Percentiles rank a stretch among this genome's conserved stretches.
Conservation (phyloP, 768 basidiomycete species). For the Chalciporus pseudorubinellus region DNA sequence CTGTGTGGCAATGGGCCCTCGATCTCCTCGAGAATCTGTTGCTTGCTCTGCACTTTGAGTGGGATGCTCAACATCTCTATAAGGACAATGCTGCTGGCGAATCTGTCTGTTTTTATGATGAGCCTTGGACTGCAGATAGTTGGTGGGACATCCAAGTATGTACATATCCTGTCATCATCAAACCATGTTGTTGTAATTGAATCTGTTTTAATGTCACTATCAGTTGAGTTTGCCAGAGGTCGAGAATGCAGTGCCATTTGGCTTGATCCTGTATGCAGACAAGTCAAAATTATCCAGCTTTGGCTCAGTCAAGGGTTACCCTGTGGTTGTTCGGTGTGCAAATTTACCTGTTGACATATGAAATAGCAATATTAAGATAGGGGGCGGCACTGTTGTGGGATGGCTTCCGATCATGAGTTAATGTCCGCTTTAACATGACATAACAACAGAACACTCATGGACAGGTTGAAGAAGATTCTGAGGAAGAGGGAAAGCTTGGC, state of each 20-base stretch:
- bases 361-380: slow-evolving; percentile 34
- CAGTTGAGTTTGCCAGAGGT: slow-evolving; percentile 10
- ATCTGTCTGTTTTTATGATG: slow-evolving; percentile 34
- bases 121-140: slow-evolving; percentile 38
- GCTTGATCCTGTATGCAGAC: too few relatives aligned
- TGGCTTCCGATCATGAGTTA: slow-evolving; percentile 38
- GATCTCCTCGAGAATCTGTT: slow-evolving; percentile 28
- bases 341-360: slow-evolving; percentile 33
- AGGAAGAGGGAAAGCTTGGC: neutral
- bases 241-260: slow-evolving; percentile 29
- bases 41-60: slow-evolving; percentile 25
- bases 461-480: slow-evolving; percentile 4
- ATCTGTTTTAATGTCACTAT: slow-evolving; percentile 4
- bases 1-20: slow-evolving; percentile 28
- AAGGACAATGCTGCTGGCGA: slow-evolving; percentile 18
- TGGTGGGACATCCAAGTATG: slow-evolving; percentile 40
- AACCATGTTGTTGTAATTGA: too few relatives aligned
- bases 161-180: neutral
- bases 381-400: slow-evolving; percentile 37
- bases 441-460: too few relatives aligned
- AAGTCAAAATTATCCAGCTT: too few relatives aligned
- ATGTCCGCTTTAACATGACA: neutral
- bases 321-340: slow-evolving; percentile 14
- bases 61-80: slow-evolving; percentile 33
- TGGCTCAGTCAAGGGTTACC: too few relatives aligned